Conservation (phyloP, 345 rosid species). For the Moringa oleifera region DNA sequence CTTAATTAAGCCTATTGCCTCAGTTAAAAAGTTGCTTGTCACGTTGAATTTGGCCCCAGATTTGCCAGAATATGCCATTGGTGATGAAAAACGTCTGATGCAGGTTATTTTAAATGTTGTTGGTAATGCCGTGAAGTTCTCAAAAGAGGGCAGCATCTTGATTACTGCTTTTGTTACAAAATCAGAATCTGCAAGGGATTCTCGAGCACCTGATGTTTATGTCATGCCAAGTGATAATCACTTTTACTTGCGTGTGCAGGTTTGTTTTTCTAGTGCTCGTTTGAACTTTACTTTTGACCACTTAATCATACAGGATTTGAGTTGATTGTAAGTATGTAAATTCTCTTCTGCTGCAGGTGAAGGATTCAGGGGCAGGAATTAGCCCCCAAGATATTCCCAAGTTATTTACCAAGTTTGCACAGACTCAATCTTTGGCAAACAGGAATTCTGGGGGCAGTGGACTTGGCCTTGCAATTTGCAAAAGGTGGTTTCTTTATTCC, state of each 20-base stretch:
- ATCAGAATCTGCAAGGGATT: constrained; percentile 54
- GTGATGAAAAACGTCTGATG: constrained; percentile 91
- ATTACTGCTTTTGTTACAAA: constrained; percentile 73
- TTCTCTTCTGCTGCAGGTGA: constrained; percentile 52
- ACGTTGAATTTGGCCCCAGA: constrained; percentile 76
- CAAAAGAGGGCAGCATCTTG: constrained; percentile 77
- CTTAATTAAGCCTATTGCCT: constrained; percentile 86
- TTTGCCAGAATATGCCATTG: constrained; percentile 77
- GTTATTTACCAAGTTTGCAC: constrained; percentile 85
- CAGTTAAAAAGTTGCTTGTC: constrained; percentile 70
- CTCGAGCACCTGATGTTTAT: constrained; percentile 59
- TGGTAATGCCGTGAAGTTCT: constrained; percentile 95
- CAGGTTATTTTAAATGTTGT: constrained; percentile 81
- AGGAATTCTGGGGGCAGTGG: constrained; percentile 84
- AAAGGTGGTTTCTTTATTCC: constrained; percentile 55
- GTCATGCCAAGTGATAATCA: constrained; percentile 62
- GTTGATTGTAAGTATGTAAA: constrained; percentile 3
- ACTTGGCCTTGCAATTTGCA: constrained; percentile 97
- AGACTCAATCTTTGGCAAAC: constrained; percentile 57
- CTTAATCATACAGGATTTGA: not conserved
- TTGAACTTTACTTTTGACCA: not conserved
- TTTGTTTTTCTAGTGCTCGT: constrained; percentile 21
- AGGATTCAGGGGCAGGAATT: constrained; percentile 83
- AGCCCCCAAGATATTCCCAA: constrained; percentile 86
- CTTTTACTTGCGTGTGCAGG: constrained; percentile 91